Evolutionary conservation across 208 protist species (phyloP).

Genomic region (Crithidia thermophila): DNA sequence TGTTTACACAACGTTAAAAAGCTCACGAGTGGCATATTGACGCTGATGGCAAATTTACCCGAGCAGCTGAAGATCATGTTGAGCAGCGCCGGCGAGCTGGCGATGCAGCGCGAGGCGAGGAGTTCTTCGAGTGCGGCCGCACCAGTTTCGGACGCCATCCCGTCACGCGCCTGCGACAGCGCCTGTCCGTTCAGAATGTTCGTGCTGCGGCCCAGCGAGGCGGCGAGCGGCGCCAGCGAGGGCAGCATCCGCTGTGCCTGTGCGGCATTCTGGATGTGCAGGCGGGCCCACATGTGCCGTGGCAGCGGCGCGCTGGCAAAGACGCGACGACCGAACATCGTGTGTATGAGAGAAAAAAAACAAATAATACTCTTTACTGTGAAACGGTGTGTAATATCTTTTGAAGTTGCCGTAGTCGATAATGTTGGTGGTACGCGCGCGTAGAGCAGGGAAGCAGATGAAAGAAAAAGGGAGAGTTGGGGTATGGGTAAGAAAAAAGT

Average conservation of each 20-base stretch:
- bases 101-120: neutral
- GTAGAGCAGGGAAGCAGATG: too few species aligned
- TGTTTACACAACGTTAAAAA: conserved; percentile 13
- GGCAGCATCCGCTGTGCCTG: conserved; percentile 71
- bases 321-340: conserved; percentile 84
- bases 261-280: conserved; percentile 67
- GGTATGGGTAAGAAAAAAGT: too few species aligned
- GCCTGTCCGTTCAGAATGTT: conserved; percentile 31
- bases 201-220: conserved; percentile 26
- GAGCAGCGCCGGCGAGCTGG: neutral
- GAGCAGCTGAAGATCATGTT: conserved; percentile 10
- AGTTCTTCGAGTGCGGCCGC: conserved; percentile 23
- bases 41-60: conserved; percentile 12
- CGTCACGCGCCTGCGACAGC: conserved; percentile 27
- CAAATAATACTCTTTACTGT: conserved; percentile 6
- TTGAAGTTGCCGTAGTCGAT: too few species aligned
- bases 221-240: conserved; percentile 49
- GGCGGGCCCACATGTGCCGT: conserved; percentile 60
- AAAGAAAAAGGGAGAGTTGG: too few species aligned
- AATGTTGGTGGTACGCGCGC: too few species aligned
- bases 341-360: neutral
- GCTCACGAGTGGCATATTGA: conserved; percentile 31
- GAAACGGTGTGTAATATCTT: conserved; percentile 13
- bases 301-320: conserved; percentile 79
- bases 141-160: conserved; percentile 27